A percentile compares a stretch with the other conserved stretches of the same genome.
phyloP scores from a whole-genome alignment of 768 basidiomycete genomes.

The Xerocomellus amylosporus region DNA sequence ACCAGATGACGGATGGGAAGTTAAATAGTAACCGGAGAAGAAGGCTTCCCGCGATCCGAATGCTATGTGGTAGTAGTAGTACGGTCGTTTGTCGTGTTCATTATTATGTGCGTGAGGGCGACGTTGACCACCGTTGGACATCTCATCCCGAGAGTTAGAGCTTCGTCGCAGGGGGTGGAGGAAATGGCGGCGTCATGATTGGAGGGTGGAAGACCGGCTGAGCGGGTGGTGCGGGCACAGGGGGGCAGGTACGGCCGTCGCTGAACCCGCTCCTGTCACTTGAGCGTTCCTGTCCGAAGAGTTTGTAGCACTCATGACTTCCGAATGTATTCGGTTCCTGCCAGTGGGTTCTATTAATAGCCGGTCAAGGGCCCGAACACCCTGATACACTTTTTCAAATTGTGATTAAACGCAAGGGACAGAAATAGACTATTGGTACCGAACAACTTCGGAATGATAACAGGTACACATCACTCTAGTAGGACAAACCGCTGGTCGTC shows the following conservation, averaged over 20 bases:
- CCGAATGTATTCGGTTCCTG: too few relatives aligned
- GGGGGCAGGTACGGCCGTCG: constrained; percentile 17
- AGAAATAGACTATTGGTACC: too few relatives aligned
- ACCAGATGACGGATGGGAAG: neutral
- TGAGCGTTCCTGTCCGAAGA: constrained; percentile 69
- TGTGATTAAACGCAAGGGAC: too few relatives aligned
- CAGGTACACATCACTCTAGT: too few relatives aligned
- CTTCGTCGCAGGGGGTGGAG: constrained; percentile 32
- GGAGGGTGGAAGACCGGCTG: constrained; percentile 29
- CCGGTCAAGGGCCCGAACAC: too few relatives aligned
- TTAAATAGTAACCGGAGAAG: neutral
- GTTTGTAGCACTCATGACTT: too few relatives aligned
- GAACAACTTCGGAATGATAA: too few relatives aligned
- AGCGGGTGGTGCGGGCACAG: constrained; percentile 17
- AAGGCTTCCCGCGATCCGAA: constrained; percentile 11
- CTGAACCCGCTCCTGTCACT: constrained; percentile 38
- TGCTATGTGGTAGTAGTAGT: neutral
- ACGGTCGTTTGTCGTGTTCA: constrained; percentile 2
- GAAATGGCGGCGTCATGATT: constrained; percentile 32
- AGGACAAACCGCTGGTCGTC: too few relatives aligned
- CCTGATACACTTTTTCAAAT: too few relatives aligned
- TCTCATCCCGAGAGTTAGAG: constrained; percentile 15
- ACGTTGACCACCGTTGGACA: neutral
- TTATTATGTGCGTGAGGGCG: constrained; percentile 22
- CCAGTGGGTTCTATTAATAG: too few relatives aligned